Base-by-base conservation (phyloP, 2,329 filamentous ascomycete species). In the Orbilia brochopaga region DNA sequence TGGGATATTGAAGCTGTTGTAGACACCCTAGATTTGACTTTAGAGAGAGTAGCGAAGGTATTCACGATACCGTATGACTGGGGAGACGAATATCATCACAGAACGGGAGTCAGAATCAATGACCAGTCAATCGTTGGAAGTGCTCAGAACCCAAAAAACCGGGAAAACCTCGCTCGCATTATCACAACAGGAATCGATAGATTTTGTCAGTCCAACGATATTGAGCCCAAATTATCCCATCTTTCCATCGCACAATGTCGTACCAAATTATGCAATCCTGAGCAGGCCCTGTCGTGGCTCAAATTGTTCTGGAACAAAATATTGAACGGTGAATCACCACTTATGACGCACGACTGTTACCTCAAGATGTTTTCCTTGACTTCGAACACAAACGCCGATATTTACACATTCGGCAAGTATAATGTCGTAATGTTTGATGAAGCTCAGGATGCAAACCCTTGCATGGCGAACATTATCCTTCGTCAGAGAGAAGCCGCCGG, bases 381-480 rank as follows among this genome's bases (percentile, higher is more conserved):
- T 2, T 32, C 4, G 32, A 60, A 60, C n/a, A 5, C 35, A 19
- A 27, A 44, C 1, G 75, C 61, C 7, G 74, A 75, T 54, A 46
- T 58, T 2, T 24, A 46, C 15, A 75, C 73, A 6, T 76, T 76
- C 52, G 64, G 63, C 6, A 65, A 67, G 19, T 75, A 74, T 24
- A 69, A 75, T 35, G 59, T 70, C 11, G 73, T 76, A 21, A 69
- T 76, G 59, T 74, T 76, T 35, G 74, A 76, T 46, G 75, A 76
- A 46, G 75, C 75, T 8, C 74, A 76, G 53, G 75, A 76, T 35
- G 72, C 73, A 0, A 74, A 66, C 46, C 70, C 73, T 10, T 73
- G 74, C 23, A 74, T 76, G 70, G 62, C 70, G 11, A 62, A 63
- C 15, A 66, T 76, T 10, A 74, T 76, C 30, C 48, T 76, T 10